phyloP scores from a whole-genome alignment of 2,329 filamentous ascomycete species.

The Hypoxylon sp. region DNA sequence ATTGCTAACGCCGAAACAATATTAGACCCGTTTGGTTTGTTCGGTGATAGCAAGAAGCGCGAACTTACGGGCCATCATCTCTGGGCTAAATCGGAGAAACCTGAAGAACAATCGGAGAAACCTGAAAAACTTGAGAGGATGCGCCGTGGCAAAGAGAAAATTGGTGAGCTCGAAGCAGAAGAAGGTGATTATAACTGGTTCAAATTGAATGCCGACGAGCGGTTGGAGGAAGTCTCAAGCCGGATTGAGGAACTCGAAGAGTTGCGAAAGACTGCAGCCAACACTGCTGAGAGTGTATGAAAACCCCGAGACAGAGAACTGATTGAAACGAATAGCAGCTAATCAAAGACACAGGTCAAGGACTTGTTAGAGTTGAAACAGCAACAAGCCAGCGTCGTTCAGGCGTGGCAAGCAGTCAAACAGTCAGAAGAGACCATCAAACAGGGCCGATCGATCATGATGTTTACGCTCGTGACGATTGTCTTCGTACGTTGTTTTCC shows the following conservation, averaged over 20 bases:
- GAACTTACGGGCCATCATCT: constrained; percentile 1
- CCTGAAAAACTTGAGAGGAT: neutral
- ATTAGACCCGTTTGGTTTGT: constrained; percentile 43
- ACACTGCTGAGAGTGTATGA: constrained; percentile 54
- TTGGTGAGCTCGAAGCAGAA: neutral
- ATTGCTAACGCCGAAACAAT: constrained; percentile 46
- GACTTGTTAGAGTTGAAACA: constrained; percentile 60
- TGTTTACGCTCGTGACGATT: constrained; percentile 62
- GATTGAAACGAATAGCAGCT: neutral
- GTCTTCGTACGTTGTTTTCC: constrained; percentile 56
- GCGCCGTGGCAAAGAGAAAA: neutral
- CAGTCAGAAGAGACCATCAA: constrained; percentile 57
- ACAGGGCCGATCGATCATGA: constrained; percentile 60
- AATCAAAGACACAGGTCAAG: constrained; percentile 52
- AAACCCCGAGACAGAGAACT: neutral
- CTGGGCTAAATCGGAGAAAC: constrained; percentile 2
- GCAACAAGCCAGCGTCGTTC: constrained; percentile 61
- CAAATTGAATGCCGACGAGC: constrained; percentile 48
- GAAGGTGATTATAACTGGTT: constrained; percentile 47
- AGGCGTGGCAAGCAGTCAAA: constrained; percentile 58
- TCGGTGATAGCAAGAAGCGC: constrained; percentile 28
- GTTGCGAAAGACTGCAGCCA: constrained; percentile 51
- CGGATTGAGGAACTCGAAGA: constrained; percentile 55
- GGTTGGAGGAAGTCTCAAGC: constrained; percentile 45
- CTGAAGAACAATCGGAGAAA: too few species aligned